Evolutionary conservation across 768 basidiomycete genomes (phyloP), one percentile per base, ranked within the genome.

Genomic region (Agrocybe praecox): DNA sequence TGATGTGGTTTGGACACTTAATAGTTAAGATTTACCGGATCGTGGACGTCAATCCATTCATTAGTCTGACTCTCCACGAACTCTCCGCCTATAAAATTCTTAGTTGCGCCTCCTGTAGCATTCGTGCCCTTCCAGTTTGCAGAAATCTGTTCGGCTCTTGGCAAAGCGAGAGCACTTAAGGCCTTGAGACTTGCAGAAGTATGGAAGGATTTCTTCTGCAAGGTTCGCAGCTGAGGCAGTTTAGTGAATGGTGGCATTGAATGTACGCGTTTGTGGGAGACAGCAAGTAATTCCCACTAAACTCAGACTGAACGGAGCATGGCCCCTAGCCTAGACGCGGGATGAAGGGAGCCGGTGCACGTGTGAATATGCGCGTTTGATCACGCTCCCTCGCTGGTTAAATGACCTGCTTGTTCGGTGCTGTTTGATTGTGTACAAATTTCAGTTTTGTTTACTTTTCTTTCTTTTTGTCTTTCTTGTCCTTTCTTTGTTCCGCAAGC

Each of bases 41-140:
- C 96, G 50, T 86, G 75, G 3, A 97, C 84, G 46, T 96, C 93
- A 58, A 93, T 83, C 90, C 91, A 98, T 57, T 89, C 79, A 1
- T 79, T 72, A 18, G 90, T 73, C 65, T 83, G 83, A 75, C 92
- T 94, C 64, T 96, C 90, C 9, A 89, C 80, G 65, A 95, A 98
- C 74, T 94, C 82, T 9, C 96, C 96, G 12, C 85, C 90, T 56
- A 98, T 91, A 72, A 89, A 94, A 71, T 94, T 95, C 82, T 91
- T 95, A 55, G 95, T 95, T 58, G 80, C 87, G 24, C 84, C 89
- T n/a, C 96, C 96, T 12, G 85, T 82, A 21, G 89, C 88, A 56
- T 81, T 90, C 2, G 96, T 96, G 42, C 96, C 96, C 61, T 87
- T 87, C 93, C 94, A 98, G 26, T 86, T 80, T 14, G 80, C 71